Evolutionary conservation across 768 basidiomycete genomes (phyloP), one percentile per base, ranked within the genome.

Genomic region (Pisolithus orientalis): DNA sequence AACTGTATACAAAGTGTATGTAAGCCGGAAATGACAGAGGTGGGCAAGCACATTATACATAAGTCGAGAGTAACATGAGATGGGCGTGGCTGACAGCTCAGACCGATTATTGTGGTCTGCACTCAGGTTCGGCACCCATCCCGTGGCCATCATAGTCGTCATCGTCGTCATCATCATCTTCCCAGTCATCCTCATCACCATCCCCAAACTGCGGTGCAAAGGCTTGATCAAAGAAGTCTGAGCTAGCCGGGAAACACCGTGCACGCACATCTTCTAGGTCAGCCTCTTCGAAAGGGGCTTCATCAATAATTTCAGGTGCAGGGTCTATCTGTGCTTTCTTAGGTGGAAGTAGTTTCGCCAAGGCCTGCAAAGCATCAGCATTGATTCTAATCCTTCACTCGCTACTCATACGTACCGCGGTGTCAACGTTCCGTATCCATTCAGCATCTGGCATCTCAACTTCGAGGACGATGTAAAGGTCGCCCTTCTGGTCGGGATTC

Each of bases 391-490:
- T 38, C 4, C 13, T 16, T n/a, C 5, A n/a, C 14, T 17, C 34
- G 10, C 24, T 31, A 6, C 16, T 49, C 49, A 55, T 62, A 38
- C 61, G 54, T 56, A 90, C 91, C 67, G 76, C 70, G 43, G 63
- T 64, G 61, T 93, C 84, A 28, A 86, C 71, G 3, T 72, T 76
- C 57, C 72, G 75, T 28, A 93, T 71, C 94, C 94, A 98, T 39
- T 82, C 73, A 47, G 78, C 75, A 52, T 76, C 74, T 11, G 94
- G 94, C 90, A 94, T 93, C 70, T 96, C 94, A 49, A 97, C 77
- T 51, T 86, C 80, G 49, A 96, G 79, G 49, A 85, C 78, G 51
- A 97, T 75, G 60, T 85, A 90, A 38, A 97, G 73, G 62, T 94
- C 85, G 10, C 94, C 94, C 65, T 83, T 86, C 55, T 75, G 69